These are phyloP conservation scores for Microascus cirrosus DNA, from an alignment of 2,329 filamentous ascomycete genomes.

Conservation along the genomic window DNA sequence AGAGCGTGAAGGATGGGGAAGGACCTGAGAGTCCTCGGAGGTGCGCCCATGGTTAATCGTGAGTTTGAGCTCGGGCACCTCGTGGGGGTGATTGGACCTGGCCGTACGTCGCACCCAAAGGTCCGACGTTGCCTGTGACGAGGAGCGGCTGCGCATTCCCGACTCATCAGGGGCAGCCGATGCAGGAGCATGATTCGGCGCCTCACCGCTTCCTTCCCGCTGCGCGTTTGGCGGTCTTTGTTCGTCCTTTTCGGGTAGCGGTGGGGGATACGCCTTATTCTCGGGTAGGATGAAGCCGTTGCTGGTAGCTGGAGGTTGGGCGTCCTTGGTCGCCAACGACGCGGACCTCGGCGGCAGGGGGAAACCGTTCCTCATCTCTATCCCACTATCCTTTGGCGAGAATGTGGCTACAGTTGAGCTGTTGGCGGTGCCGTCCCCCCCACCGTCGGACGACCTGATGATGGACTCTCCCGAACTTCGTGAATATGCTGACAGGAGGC, in stretches of 20 bases:
- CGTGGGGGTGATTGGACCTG: constrained; percentile 25
- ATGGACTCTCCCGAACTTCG: constrained; percentile 32
- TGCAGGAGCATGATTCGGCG: background rate
- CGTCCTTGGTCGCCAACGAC: constrained; percentile 5
- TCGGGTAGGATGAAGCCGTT: background rate
- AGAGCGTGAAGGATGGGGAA: background rate
- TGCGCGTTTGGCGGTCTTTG: background rate
- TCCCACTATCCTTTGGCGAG: background rate
- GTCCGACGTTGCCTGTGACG: constrained; percentile 1
- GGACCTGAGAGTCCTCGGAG: constrained; percentile 7
- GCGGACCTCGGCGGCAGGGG: background rate
- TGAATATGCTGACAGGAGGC: constrained; percentile 44
- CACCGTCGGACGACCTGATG: constrained; percentile 27
- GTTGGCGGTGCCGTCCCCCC: constrained; percentile 12
- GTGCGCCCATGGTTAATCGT: constrained; percentile 28
- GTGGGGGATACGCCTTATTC: background rate
- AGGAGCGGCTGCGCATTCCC: constrained; percentile 17
- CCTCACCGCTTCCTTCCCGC: background rate
- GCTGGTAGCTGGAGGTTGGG: background rate
- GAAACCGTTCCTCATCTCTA: background rate
- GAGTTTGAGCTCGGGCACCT: constrained; percentile 29
- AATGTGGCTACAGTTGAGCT: constrained; percentile 10
- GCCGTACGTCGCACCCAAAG: constrained; percentile 29
- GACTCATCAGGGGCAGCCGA: constrained; percentile 9
- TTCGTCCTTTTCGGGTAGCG: background rate